A percentile compares a stretch with the other conserved stretches of the same genome.
Conservation (phyloP, 2,329 filamentous ascomycete genomes). For the Xylogone sp. region DNA sequence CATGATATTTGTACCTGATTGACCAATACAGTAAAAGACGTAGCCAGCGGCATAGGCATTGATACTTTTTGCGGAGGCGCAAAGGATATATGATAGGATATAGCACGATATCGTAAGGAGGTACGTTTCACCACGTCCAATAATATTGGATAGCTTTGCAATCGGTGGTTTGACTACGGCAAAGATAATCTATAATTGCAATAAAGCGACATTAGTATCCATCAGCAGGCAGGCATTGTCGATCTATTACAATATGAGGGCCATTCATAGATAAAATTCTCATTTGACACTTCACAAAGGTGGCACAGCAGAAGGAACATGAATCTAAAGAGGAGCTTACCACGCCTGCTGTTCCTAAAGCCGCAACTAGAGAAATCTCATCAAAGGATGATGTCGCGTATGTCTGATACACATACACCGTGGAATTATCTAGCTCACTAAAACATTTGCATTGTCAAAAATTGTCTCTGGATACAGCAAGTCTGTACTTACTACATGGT, state of each 20-base stretch:
- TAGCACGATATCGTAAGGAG: slow-evolving; percentile 50
- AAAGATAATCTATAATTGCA: slow-evolving; percentile 30
- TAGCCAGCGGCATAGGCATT: slow-evolving; percentile 48
- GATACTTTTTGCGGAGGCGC: slow-evolving; percentile 49
- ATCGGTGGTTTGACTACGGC: slow-evolving; percentile 57
- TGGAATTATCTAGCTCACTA: slow-evolving; percentile 27
- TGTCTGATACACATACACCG: slow-evolving; percentile 26
- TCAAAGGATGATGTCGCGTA: slow-evolving; percentile 30
- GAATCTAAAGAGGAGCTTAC: not conserved
- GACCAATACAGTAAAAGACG: slow-evolving; percentile 56
- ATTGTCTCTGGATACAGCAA: not conserved
- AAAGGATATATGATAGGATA: slow-evolving; percentile 53
- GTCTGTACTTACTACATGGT: slow-evolving; percentile 16
- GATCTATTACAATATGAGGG: too few species aligned
- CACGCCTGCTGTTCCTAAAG: slow-evolving; percentile 25
- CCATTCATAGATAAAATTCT: too few species aligned
- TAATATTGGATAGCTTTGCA: slow-evolving; percentile 58
- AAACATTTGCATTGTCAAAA: not conserved
- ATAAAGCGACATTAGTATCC: not conserved
- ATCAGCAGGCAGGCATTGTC: too few species aligned
- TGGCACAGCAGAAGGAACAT: too few species aligned
- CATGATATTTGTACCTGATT: slow-evolving; percentile 55
- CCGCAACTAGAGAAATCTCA: slow-evolving; percentile 25
- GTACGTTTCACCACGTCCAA: slow-evolving; percentile 59
- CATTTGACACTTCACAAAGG: too few species aligned